Evolutionary conservation across 805 yeast genomes (phyloP).

Genomic region (Pichia paraexigua): DNA sequence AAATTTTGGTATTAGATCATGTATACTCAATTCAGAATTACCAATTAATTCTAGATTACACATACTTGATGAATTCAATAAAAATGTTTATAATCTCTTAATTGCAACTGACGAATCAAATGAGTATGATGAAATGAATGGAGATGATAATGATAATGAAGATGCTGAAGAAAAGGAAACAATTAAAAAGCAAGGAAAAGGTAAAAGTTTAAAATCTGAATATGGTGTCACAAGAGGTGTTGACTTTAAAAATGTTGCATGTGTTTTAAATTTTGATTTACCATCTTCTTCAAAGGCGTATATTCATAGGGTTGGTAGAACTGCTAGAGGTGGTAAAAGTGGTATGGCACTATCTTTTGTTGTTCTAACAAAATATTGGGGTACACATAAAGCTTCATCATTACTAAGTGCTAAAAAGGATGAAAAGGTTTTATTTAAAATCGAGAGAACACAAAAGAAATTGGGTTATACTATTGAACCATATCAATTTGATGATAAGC

Average conservation of each 20-base stretch:
- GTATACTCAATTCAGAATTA: slow-evolving; percentile 84
- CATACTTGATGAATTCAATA: slow-evolving; percentile 91
- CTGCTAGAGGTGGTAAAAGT: slow-evolving; percentile 94
- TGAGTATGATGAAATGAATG: slow-evolving; percentile 37
- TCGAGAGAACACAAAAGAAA: slow-evolving; percentile 67
- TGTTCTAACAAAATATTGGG: slow-evolving; percentile 73
- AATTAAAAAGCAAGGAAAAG: slow-evolving; percentile 29
- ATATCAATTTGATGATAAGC: slow-evolving; percentile 83
- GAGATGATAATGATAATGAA: slow-evolving; percentile 17
- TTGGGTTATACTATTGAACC: slow-evolving; percentile 73
- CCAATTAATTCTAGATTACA: slow-evolving; percentile 91
- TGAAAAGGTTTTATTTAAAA: slow-evolving; percentile 74
- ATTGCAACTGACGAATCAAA: slow-evolving; percentile 93
- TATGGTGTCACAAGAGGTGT: slow-evolving; percentile 96
- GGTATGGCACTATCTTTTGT: slow-evolving; percentile 95
- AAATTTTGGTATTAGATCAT: slow-evolving; percentile 86
- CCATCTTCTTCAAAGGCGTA: slow-evolving; percentile 86
- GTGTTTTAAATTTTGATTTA: slow-evolving; percentile 90
- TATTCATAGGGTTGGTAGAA: slow-evolving; percentile 91
- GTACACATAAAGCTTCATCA: slow-evolving; percentile 78
- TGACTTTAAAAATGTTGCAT: slow-evolving; percentile 91
- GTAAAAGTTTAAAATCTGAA: slow-evolving; percentile 34
- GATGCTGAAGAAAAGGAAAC: slow-evolving; percentile 27
- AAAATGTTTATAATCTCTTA: slow-evolving; percentile 73
- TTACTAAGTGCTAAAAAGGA: slow-evolving; percentile 67